Base-by-base conservation (phyloP, 805 yeast genomes). In the Ogataea thermomethanolica region DNA sequence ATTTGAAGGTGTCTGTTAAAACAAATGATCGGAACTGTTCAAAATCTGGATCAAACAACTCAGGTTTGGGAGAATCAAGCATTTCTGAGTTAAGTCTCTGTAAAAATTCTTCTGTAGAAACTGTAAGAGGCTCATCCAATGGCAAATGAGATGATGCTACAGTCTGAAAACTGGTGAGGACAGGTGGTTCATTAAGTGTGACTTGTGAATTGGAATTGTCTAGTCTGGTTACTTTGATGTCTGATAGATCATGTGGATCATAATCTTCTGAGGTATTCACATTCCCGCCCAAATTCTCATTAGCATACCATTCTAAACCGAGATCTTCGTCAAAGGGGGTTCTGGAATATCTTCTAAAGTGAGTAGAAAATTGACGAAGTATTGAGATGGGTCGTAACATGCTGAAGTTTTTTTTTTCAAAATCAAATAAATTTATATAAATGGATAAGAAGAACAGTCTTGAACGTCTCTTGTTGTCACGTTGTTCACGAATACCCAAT, bases 361-460 rank as follows among this genome's bases (percentile, higher is more conserved):
- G 20, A 17, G 20, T 17, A 5, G 20, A 17, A 17, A 17, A 17
- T 17, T 17, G 20, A 3, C 20, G 20, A 17, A 17, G 20, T 17
- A 17, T 17, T 17, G 20, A 17, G 20, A 17, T 17, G 20, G 20
- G 20, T 17, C 20, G 20, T 17, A 17, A 17, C 20, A 17, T 17
- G 5, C 20, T 17, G 3, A 5, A 17, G 20, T 17, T 17, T 17
- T 17, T 17, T 17, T 17, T 17, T 17, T 17, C 14, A 21, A 26
- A 35, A 28, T 25, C 15, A 21, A n/a, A 35, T 21, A 11, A 12
- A 17, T 36, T 15, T 29, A 9, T 36, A 11, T 29, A 24, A n/a
- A 73, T 72, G 78, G 64, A 73, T 49, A 53, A 69, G 33, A 60
- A 62, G 25, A 65, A 67, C 35, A 57, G 66, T n/a, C 52, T 76